phyloP scores from a whole-genome alignment of 1,284 basidiomycete genomes.

The Puccinia hordei region DNA sequence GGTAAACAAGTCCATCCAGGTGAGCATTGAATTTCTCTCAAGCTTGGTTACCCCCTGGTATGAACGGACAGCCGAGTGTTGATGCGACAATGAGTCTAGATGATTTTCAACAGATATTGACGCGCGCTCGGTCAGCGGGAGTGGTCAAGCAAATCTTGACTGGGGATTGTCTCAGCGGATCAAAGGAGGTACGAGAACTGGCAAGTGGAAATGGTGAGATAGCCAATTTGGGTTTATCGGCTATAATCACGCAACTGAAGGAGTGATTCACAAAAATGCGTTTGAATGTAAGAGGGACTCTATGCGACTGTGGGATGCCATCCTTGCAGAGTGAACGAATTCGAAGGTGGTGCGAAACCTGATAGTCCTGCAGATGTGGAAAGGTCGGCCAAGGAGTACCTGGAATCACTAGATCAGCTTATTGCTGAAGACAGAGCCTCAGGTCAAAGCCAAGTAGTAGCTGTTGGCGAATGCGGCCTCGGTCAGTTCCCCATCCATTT shows the following conservation, averaged over 20 bases:
- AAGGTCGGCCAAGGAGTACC: constrained; percentile 11
- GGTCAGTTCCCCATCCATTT: constrained; percentile 62
- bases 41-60: not conserved
- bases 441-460: constrained; percentile 65
- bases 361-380: constrained; percentile 5
- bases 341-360: not conserved
- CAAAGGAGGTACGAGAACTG: constrained; percentile 22
- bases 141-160: constrained; percentile 46
- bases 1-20: constrained; percentile 36
- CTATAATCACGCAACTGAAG: constrained; percentile 50
- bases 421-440: constrained; percentile 32
- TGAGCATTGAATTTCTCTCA: not conserved
- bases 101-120: constrained; percentile 31
- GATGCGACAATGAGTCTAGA: not conserved
- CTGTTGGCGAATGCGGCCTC: constrained; percentile 82
- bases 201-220: not conserved
- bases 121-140: constrained; percentile 20
- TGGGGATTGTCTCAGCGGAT: constrained; percentile 46
- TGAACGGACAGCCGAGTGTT: not conserved
- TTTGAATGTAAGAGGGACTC: constrained; percentile 17
- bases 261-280: not conserved
- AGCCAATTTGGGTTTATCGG: constrained; percentile 50
- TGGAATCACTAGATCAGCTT: constrained; percentile 22
- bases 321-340: constrained; percentile 44
- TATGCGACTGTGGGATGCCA: constrained; percentile 47